Evolutionary conservation across 73 alveolate species (phyloP), one percentile per base, ranked within the genome.

Genomic region (Breviolum minutum): DNA sequence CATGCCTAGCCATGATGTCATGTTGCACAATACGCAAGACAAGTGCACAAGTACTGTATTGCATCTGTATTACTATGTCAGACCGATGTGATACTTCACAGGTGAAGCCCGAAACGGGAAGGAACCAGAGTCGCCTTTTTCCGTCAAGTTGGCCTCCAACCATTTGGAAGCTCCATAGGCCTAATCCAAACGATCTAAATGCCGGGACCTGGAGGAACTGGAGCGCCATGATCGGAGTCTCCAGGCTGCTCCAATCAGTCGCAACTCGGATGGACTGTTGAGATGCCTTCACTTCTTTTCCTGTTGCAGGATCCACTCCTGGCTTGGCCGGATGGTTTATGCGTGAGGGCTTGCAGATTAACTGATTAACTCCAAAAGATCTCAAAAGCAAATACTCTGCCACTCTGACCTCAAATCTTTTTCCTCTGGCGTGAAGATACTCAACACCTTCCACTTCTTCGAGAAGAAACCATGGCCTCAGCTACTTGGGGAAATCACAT

Each of bases 401-500:
- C 19, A 20, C 40, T 17, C 26, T 71, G 81, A 11, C 96, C 96
- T 90, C 76, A 77, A 90, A 90, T 81, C 63, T 32, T 63, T 69
- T 40, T 22, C 96, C 96, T 20, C 87, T 32, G 61, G 96, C 87
- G 27, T 70, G 87, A 32, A 90, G 87, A 19, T 90, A 90, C 64
- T 90, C 96, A 29, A 90, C 96, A 63, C 96, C 96, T n/a, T 90
- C 96, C 62, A 90, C 88, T 60, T 90, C 96, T 69, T 90, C 96
- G 19, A 90, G 66, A 9, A 90, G 87, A 63, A 90, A 90, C 96
- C 96, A 90, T 6, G 96, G 96, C 96, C 96, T 90, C 87, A 73
- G 26, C 0, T 40, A 40, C 54, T 40, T 40, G 54, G 54, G 54
- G 54, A 40, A 40, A 24, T 19, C 62, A 77, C 29, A 77, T 77